These are phyloP conservation scores for Sarcodon sp. DNA, from an alignment of 768 basidiomycete species.

Conservation along the genomic window DNA sequence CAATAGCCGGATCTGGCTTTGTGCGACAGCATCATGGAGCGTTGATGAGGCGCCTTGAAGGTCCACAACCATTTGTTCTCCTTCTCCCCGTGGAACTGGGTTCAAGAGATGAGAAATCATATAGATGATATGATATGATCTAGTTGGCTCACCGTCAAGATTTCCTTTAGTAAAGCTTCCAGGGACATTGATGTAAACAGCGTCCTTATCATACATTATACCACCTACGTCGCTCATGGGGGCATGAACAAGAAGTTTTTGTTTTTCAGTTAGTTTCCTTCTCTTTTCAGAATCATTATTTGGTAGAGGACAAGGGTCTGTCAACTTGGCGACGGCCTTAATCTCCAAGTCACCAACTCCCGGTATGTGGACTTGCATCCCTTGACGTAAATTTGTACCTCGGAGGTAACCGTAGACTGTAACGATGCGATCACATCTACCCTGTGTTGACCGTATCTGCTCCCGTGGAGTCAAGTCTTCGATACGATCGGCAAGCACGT, in stretches of 20 bases:
- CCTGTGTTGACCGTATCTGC: constrained; percentile 57
- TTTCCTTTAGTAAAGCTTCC: constrained; percentile 85
- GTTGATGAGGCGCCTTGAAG: constrained; percentile 79
- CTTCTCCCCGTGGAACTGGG: constrained; percentile 76
- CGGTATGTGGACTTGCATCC: constrained; percentile 84
- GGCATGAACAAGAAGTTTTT: constrained; percentile 83
- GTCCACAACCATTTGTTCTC: constrained; percentile 96
- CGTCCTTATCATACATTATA: constrained; percentile 95
- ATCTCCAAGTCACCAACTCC: constrained; percentile 87
- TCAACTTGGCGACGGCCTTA: constrained; percentile 56
- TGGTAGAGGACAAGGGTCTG: constrained; percentile 95
- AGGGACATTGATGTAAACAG: constrained; percentile 95
- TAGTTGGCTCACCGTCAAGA: constrained; percentile 34
- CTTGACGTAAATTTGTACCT: constrained; percentile 69
- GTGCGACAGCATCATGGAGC: constrained; percentile 71
- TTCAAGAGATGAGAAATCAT: not conserved
- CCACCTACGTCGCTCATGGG: constrained; percentile 99
- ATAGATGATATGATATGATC: not conserved
- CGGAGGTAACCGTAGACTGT: constrained; percentile 92
- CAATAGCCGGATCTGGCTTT: constrained; percentile 74
- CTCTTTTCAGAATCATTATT: constrained; percentile 84
- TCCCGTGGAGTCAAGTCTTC: constrained; percentile 93
- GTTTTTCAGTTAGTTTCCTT: constrained; percentile 90
- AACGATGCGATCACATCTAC: constrained; percentile 88
- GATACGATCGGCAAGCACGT: constrained; percentile 86